Conservation (phyloP, 768 basidiomycete species). For the Mycena rosella region DNA sequence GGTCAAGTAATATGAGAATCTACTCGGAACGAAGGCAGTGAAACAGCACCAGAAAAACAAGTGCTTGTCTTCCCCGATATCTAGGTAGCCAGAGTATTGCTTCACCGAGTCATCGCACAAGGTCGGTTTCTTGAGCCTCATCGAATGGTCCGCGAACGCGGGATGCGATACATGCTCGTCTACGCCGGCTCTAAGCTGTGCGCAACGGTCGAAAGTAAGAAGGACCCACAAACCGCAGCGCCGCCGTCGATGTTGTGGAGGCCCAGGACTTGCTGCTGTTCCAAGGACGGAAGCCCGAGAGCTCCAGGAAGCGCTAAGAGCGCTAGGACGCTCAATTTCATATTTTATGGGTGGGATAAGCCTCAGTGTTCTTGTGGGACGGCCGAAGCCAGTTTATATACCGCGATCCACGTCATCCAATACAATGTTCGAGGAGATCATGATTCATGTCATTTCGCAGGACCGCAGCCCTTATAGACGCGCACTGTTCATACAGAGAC, state of each 20-base stretch:
- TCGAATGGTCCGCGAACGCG: constrained; percentile 60
- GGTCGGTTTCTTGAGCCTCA: constrained; percentile 74
- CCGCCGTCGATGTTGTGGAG: background rate
- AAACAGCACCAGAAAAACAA: constrained; percentile 84
- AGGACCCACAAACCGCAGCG: background rate
- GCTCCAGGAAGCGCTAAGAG: constrained; percentile 3
- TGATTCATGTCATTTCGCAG: too few species aligned
- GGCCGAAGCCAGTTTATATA: too few species aligned
- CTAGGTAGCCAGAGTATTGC: constrained; percentile 87
- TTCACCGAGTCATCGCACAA: constrained; percentile 84
- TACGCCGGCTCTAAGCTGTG: constrained; percentile 36
- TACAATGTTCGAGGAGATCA: too few species aligned
- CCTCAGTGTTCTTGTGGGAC: too few species aligned
- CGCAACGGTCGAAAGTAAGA: too few species aligned
- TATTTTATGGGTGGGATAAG: background rate
- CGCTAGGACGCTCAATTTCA: constrained; percentile 5
- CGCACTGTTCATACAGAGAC: too few species aligned
- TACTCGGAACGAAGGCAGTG: background rate
- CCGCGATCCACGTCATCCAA: too few species aligned
- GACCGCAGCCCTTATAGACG: too few species aligned
- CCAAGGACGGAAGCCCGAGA: background rate
- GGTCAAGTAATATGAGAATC: background rate
- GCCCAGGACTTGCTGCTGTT: constrained; percentile 17
- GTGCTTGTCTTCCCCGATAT: constrained; percentile 82
- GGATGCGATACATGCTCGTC: constrained; percentile 76